Conservation (phyloP, 1,139 yeast genomes). For the Waltiozyma sp. region DNA sequence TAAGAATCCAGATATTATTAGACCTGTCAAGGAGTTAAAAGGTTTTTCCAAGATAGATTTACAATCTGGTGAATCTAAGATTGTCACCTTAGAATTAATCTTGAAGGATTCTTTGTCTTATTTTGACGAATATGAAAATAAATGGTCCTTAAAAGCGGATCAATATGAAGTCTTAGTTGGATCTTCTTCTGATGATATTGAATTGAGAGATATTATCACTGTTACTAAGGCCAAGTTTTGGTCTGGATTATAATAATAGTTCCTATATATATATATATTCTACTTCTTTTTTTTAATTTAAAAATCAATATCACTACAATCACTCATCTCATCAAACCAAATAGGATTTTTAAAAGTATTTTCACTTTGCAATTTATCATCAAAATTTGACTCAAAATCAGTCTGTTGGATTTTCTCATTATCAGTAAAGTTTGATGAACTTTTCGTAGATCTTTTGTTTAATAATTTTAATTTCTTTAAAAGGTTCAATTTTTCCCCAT, state of each 20-base stretch:
- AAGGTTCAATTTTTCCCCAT: too few relatives aligned
- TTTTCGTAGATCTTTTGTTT: too few relatives aligned
- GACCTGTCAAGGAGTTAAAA: conserved; percentile 47
- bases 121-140: conserved; percentile 34
- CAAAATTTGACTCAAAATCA: background rate
- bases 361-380: background rate
- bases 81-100: conserved; percentile 24
- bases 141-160: conserved; percentile 39
- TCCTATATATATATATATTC: background rate
- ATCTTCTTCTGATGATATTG: conserved; percentile 17
- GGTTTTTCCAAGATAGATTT: conserved; percentile 37
- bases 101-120: conserved; percentile 37
- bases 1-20: conserved; percentile 25
- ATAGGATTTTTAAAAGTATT: background rate
- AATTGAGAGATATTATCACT: background rate
- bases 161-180: conserved; percentile 35
- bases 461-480: too few relatives aligned
- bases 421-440: too few relatives aligned
- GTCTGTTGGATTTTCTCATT: too few relatives aligned
- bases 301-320: background rate
- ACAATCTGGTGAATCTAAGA: conserved; percentile 25
- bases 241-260: background rate
- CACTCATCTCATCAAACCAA: background rate
- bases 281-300: too few relatives aligned
- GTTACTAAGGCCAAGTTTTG: background rate